phyloP scores from a whole-genome alignment of 495 filamentous ascomycete species.

The Rhypophila decipiens region DNA sequence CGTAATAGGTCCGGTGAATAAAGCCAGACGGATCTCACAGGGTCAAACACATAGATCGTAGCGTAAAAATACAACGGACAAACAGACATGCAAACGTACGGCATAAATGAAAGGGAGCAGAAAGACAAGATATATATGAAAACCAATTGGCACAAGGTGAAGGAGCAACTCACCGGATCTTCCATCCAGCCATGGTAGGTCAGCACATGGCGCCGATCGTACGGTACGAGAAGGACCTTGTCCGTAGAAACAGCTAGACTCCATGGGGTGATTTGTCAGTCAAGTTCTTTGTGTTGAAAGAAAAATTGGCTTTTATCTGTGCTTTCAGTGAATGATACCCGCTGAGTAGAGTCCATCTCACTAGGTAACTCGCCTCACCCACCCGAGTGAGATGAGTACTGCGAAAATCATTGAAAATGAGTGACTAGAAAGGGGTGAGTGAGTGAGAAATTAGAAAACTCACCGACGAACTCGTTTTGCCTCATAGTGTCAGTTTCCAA shows the following conservation, averaged over 20 bases:
- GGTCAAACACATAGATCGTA: too few species aligned
- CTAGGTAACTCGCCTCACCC: not conserved
- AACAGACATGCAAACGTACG: too few species aligned
- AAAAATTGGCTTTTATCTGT: not conserved
- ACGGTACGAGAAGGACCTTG: constrained; percentile 70
- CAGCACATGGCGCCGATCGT: constrained; percentile 71
- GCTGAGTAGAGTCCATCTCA: not conserved
- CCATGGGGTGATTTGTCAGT: not conserved
- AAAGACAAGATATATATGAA: not conserved
- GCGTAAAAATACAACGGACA: too few species aligned
- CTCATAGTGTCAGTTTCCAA: constrained; percentile 17
- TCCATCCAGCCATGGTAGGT: constrained; percentile 90
- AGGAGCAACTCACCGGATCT: constrained; percentile 54
- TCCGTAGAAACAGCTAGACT: constrained; percentile 58
- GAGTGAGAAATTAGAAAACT: not conserved
- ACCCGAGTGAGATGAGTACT: not conserved
- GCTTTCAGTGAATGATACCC: not conserved
- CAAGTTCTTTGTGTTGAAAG: too few species aligned
- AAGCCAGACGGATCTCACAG: too few species aligned
- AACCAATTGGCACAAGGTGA: not conserved
- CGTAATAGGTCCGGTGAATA: too few species aligned
- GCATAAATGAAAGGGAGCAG: not conserved
- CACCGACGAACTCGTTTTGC: constrained; percentile 41
- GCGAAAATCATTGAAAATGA: constrained; percentile 1
- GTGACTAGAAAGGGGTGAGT: too few species aligned